Evolutionary conservation across 805 yeast species (phyloP).

Genomic region (Kuraishia piskuri): DNA sequence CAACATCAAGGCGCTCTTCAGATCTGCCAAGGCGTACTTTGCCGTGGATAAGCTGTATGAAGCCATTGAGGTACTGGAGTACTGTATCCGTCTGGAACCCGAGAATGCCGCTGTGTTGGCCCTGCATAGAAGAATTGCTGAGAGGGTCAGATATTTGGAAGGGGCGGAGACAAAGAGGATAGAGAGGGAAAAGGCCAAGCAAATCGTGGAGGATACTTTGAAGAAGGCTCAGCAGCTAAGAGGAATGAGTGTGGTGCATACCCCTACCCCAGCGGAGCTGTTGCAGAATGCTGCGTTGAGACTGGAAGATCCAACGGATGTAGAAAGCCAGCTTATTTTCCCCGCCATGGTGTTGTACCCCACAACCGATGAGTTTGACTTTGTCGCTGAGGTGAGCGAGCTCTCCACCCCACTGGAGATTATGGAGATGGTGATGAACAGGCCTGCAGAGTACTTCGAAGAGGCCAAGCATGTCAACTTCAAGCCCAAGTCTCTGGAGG

Average conservation of each 20-base stretch:
- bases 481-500: constrained; percentile 48
- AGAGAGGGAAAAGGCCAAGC: constrained; percentile 30
- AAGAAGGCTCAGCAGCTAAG: constrained; percentile 55
- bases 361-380: constrained; percentile 75
- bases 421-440: constrained; percentile 47
- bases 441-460: constrained; percentile 65
- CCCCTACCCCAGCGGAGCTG: constrained; percentile 47
- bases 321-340: constrained; percentile 69
- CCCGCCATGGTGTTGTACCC: constrained; percentile 83
- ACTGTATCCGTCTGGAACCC: constrained; percentile 55
- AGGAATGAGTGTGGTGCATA: constrained; percentile 39
- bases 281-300: constrained; percentile 43
- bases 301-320: constrained; percentile 58
- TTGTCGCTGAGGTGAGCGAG: constrained; percentile 69
- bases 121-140: constrained; percentile 31
- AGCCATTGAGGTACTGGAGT: constrained; percentile 54
- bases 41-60: constrained; percentile 64
- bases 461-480: constrained; percentile 56
- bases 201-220: constrained; percentile 33
- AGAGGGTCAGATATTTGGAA: constrained; percentile 15
- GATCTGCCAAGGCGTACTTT: constrained; percentile 77
- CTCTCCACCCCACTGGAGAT: constrained; percentile 57
- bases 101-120: constrained; percentile 47
- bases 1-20: constrained; percentile 75
- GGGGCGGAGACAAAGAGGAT: constrained; percentile 20